A percentile compares a stretch with the other conserved stretches of the same genome.
These are phyloP conservation scores for Fusarium sp. DNA, from an alignment of 2,329 filamentous ascomycete genomes.

Conservation along the genomic window DNA sequence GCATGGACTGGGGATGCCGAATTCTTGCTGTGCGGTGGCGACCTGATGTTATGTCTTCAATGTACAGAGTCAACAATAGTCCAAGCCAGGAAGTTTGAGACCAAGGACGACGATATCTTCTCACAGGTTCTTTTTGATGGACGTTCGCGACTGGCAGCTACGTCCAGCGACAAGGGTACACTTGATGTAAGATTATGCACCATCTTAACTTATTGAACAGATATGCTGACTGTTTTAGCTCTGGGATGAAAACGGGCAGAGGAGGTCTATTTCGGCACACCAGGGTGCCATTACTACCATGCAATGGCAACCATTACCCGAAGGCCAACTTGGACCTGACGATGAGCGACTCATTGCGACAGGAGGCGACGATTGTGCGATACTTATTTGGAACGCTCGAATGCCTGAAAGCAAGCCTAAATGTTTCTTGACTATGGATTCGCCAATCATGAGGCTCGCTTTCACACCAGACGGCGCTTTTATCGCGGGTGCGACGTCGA, in stretches of 20 bases:
- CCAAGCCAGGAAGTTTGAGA: conserved; percentile 64
- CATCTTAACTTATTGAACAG: not conserved
- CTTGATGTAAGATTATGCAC: conserved; percentile 67
- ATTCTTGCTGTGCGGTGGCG: conserved; percentile 71
- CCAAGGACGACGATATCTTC: conserved; percentile 66
- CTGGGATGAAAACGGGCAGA: conserved; percentile 67
- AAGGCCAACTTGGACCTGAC: conserved; percentile 53
- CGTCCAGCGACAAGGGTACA: conserved; percentile 70
- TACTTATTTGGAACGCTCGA: conserved; percentile 73
- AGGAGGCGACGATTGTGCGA: conserved; percentile 72
- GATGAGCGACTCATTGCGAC: conserved; percentile 72
- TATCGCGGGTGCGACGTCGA: conserved; percentile 71
- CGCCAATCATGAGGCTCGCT: conserved; percentile 68
- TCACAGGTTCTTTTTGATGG: conserved; percentile 69
- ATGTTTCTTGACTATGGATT: conserved; percentile 72
- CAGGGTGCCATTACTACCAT: conserved; percentile 69
- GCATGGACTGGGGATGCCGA: conserved; percentile 71
- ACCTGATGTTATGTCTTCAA: conserved; percentile 63
- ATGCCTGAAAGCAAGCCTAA: conserved; percentile 67
- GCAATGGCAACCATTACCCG: conserved; percentile 69
- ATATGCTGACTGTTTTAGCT: conserved; percentile 56
- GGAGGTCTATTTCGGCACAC: conserved; percentile 70
- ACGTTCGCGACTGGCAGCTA: conserved; percentile 67
- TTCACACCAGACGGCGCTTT: conserved; percentile 75
- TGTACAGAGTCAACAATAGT: conserved; percentile 63